Evolutionary conservation across 441 rosid species (phyloP).

Genomic region (Adansonia gregorii): DNA sequence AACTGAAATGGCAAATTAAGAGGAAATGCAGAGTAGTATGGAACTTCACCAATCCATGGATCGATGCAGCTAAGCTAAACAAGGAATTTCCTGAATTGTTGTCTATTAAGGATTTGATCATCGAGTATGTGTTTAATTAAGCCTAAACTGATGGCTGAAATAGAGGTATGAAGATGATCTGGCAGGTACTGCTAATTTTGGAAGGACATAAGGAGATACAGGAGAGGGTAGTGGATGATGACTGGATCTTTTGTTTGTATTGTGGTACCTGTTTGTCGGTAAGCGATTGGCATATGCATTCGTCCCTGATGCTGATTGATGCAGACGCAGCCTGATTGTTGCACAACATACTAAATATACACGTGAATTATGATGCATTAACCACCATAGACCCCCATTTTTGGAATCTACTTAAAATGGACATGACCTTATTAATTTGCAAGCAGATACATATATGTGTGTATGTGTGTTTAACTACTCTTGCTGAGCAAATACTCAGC

Average conservation of each 20-base stretch:
- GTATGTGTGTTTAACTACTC: too few species aligned
- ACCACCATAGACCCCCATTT: background rate
- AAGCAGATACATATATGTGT: background rate
- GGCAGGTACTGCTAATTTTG: background rate
- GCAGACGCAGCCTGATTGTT: background rate
- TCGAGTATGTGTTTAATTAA: too few species aligned
- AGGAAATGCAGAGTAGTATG: too few species aligned
- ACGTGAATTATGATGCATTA: background rate
- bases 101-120: too few species aligned
- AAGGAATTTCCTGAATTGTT: too few species aligned
- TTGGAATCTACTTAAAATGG: background rate
- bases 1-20: too few species aligned
- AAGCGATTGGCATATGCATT: background rate
- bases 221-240: background rate
- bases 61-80: too few species aligned
- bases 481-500: too few species aligned
- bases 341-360: background rate
- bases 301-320: background rate
- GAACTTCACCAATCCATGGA: too few species aligned
- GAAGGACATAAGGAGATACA: background rate
- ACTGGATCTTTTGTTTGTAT: background rate
- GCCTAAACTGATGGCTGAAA: too few species aligned
- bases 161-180: too few species aligned
- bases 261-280: background rate
- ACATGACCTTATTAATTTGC: background rate